Conservation (phyloP, 176 grass and related monocot genomes). For the Puccinellia tenuiflora region DNA sequence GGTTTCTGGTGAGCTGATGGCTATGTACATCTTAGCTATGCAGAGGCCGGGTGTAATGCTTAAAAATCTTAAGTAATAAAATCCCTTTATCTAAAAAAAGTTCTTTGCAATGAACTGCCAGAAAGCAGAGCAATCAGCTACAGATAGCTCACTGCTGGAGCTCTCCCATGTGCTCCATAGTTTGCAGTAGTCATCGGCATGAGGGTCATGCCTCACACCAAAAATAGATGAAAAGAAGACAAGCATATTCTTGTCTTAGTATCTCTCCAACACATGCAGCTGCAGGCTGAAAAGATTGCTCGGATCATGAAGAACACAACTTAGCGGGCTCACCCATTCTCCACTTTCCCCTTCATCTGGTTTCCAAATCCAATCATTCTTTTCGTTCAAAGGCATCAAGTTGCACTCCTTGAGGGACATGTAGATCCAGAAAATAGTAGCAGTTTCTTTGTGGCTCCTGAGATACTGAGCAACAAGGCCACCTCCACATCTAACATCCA, state of each 20-base stretch:
- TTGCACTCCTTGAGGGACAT: constrained; percentile 33
- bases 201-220: constrained; percentile 32
- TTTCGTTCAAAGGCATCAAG: constrained; percentile 31
- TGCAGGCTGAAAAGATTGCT: constrained; percentile 37
- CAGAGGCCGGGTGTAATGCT: too few relatives aligned
- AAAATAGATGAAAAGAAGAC: constrained; percentile 40
- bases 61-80: too few relatives aligned
- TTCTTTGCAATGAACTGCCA: constrained; percentile 46
- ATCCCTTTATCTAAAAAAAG: background rate
- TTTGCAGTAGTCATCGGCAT: constrained; percentile 33
- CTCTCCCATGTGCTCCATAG: constrained; percentile 59
- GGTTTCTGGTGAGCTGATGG: too few relatives aligned
- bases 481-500: constrained; percentile 22
- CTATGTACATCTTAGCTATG: too few relatives aligned
- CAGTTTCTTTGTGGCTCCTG: constrained; percentile 30
- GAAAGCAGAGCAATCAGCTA: constrained; percentile 46
- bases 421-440: constrained; percentile 55
- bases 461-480: constrained; percentile 40
- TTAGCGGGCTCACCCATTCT: constrained; percentile 42
- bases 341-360: constrained; percentile 23
- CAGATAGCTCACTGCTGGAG: background rate
- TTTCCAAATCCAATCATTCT: constrained; percentile 54
- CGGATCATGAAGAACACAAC: constrained; percentile 44
- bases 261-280: constrained; percentile 50
- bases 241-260: constrained; percentile 40